Conservation (phyloP, 108 stramenopile species). For the Aureococcus anophagefferens region DNA sequence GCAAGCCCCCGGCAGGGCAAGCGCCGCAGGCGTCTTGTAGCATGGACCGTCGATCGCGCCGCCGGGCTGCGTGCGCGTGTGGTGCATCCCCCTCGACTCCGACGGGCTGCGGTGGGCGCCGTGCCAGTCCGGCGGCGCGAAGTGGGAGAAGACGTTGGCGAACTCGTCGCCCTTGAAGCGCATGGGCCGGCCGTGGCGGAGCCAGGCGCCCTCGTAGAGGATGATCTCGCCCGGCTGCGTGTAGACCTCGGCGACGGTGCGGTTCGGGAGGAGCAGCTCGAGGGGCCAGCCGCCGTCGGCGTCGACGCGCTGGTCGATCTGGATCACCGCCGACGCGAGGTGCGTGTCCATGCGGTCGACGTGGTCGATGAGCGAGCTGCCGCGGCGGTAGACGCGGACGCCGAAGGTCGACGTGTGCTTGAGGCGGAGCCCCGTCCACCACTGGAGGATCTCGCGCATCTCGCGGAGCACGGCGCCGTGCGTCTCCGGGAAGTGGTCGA, state of each 20-base stretch:
- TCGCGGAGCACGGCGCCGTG: neutral
- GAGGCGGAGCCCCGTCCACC: neutral
- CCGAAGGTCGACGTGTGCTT: slow-evolving; percentile 1
- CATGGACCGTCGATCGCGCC: too few species aligned
- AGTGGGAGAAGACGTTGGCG: neutral
- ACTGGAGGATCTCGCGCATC: neutral
- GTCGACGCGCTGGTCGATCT: neutral
- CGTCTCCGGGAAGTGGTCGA: neutral
- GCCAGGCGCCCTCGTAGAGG: neutral
- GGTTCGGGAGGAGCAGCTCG: neutral
- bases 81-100: too few species aligned
- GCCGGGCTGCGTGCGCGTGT: too few species aligned
- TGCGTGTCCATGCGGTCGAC: neutral
- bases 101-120: too few species aligned
- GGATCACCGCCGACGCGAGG: neutral
- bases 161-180: neutral
- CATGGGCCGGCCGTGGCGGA: neutral
- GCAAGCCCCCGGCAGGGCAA: too few species aligned
- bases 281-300: neutral
- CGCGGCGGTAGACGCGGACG: neutral
- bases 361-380: neutral
- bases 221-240: neutral
- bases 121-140: neutral
- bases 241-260: neutral
- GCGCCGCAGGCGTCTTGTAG: too few species aligned